Base-by-base conservation (phyloP, 768 basidiomycete genomes). In the Kwoniella botswanensis region DNA sequence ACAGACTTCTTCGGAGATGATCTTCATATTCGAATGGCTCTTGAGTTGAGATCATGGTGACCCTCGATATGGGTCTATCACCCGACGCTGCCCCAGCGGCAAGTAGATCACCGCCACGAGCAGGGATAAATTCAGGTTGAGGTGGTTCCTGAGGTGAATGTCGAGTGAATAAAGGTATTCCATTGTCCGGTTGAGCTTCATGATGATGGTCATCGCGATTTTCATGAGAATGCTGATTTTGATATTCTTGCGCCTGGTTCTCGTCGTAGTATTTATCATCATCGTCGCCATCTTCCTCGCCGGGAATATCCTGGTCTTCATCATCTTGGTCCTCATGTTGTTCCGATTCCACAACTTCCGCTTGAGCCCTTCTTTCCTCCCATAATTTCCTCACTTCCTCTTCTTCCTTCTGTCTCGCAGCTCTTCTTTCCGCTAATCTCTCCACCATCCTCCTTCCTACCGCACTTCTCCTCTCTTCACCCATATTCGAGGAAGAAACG, bases 361-460 rank as follows among this genome's bases (percentile, higher is more conserved):
- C 21, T 50, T 29, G 42, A 22, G 55, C 67, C 50, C 75, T 71
- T 35, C 74, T 46, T 60, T 73, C 65, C 62, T 78, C 73, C 75
- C 74, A 76, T 41, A 78, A 24, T 53, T 68, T 21, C 63, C 79
- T 54, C 35, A 78, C 76, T 67, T 82, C 76, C 4, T 63, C 53
- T 52, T 82, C 77, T 54, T 78, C 75, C 63, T 79, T 71, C n/a
- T 77, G 64, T 66, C 72, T 72, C 3, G 75, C 75, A 42, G 76
- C 80, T 24, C 70, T 68, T 24, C 83, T 61, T 44, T 79, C 79
- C 9, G 77, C 82, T 26, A 84, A 65, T 42, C 82, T 59, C 35
- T 75, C 76, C 65, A 84, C 82, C 84, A 84, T 84, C 57, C 82
- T 71, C 59, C 84, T 57, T 3, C 84, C 84, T 3, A 84, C 82